These are phyloP conservation scores for Podospora fimiseda DNA, from an alignment of 495 filamentous ascomycete species.

Conservation along the genomic window DNA sequence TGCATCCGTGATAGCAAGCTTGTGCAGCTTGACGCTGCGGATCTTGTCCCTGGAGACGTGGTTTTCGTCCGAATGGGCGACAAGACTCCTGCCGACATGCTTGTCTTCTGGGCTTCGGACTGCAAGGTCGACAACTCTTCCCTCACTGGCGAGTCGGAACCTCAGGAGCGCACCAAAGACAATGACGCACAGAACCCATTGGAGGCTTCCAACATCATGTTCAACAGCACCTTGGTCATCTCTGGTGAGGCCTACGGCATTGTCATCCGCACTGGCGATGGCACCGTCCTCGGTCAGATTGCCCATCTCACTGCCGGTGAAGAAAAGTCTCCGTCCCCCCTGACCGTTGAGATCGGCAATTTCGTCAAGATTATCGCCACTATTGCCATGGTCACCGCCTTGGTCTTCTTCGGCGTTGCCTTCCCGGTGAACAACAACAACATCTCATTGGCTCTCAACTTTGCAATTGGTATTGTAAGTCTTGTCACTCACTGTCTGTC, in stretches of 20 bases:
- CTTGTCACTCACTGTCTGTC: background rate
- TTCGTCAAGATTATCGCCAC: constrained; percentile 23
- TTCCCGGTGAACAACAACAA: constrained; percentile 21
- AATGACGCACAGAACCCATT: constrained; percentile 25
- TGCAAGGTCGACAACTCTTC: constrained; percentile 48
- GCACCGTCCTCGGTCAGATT: constrained; percentile 61
- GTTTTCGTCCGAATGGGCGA: constrained; percentile 62
- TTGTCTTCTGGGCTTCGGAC: constrained; percentile 59
- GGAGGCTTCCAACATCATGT: constrained; percentile 23
- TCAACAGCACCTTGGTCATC: constrained; percentile 18
- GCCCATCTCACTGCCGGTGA: constrained; percentile 31
- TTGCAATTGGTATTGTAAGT: constrained; percentile 13
- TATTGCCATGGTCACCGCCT: constrained; percentile 12
- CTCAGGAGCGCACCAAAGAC: constrained; percentile 16
- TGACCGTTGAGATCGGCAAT: constrained; percentile 14
- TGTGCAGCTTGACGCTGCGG: constrained; percentile 16
- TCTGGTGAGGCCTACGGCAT: constrained; percentile 42
- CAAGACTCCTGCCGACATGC: constrained; percentile 58
- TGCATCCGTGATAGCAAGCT: constrained; percentile 25
- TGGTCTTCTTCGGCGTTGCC: constrained; percentile 14
- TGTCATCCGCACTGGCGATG: constrained; percentile 61
- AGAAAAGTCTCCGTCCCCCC: constrained; percentile 8
- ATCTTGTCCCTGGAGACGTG: constrained; percentile 58
- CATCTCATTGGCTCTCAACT: constrained; percentile 16
- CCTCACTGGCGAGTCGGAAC: constrained; percentile 53